These are phyloP conservation scores for Rhizopogon roseolus DNA, from an alignment of 768 basidiomycete genomes.

Conservation along the genomic window DNA sequence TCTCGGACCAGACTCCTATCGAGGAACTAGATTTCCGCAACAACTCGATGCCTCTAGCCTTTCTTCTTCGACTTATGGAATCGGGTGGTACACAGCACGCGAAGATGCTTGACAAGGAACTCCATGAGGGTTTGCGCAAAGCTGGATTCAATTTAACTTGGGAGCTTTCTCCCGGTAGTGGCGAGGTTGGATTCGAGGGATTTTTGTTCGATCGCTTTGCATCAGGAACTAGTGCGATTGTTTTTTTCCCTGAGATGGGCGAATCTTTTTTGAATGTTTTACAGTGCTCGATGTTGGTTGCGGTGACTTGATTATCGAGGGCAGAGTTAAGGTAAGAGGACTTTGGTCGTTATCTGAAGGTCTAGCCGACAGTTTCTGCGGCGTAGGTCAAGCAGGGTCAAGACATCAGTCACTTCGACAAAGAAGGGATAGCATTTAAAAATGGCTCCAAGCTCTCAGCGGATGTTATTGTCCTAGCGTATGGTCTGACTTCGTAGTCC, in stretches of 20 bases:
- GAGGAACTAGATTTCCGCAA: too few species aligned
- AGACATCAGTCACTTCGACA: slow-evolving; percentile 33
- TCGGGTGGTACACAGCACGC: neutral
- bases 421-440: slow-evolving; percentile 36
- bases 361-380: neutral
- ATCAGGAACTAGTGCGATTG: neutral
- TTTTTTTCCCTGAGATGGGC: neutral
- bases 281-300: slow-evolving; percentile 9
- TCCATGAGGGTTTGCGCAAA: neutral
- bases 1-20: too few species aligned
- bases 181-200: neutral
- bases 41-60: neutral
- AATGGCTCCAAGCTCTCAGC: slow-evolving; percentile 34
- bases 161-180: neutral
- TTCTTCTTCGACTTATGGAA: neutral
- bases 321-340: neutral
- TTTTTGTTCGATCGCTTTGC: neutral
- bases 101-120: neutral
- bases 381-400: slow-evolving; percentile 27
- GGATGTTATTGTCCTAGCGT: slow-evolving; percentile 44
- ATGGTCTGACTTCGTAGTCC: slow-evolving; percentile 26
- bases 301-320: neutral
- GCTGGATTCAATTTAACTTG: neutral
- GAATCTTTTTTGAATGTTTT: neutral
- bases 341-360: neutral